Conservation (phyloP, 495 filamentous ascomycete genomes). For the Parmelia sp. region DNA sequence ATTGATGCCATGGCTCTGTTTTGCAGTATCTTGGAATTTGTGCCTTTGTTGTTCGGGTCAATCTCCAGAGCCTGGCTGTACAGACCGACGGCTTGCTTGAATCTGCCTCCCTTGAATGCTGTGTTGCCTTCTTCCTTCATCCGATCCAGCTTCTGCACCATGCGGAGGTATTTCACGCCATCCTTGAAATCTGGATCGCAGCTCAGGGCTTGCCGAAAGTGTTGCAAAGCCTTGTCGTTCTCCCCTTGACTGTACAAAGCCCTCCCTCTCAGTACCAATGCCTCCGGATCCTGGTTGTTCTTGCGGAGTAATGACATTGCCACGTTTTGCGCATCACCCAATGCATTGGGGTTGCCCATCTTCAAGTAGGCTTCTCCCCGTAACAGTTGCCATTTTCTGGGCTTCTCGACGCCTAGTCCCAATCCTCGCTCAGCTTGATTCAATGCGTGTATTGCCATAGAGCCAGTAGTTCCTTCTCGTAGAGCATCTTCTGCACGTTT, state of each 20-base stretch:
- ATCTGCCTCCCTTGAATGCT: slow-evolving; percentile 79
- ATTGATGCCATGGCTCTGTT: slow-evolving; percentile 78
- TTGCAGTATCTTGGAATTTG: slow-evolving; percentile 87
- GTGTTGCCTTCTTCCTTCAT: slow-evolving; percentile 92
- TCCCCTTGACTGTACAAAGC: slow-evolving; percentile 87
- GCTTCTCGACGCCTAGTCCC: slow-evolving; percentile 63
- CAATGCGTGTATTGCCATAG: slow-evolving; percentile 86
- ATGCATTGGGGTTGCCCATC: slow-evolving; percentile 81
- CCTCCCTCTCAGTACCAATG: slow-evolving; percentile 79
- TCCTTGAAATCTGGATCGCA: slow-evolving; percentile 89
- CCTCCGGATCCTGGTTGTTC: slow-evolving; percentile 90
- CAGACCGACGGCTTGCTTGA: slow-evolving; percentile 70
- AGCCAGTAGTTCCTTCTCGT: slow-evolving; percentile 63
- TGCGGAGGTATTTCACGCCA: slow-evolving; percentile 73
- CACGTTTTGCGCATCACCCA: slow-evolving; percentile 87
- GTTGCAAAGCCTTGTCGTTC: slow-evolving; percentile 88
- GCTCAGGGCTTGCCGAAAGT: slow-evolving; percentile 80
- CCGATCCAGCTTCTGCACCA: slow-evolving; percentile 81
- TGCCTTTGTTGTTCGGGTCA: slow-evolving; percentile 84
- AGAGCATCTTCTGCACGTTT: slow-evolving; percentile 72
- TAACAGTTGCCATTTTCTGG: slow-evolving; percentile 89
- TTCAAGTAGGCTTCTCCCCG: slow-evolving; percentile 89
- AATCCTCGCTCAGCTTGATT: slow-evolving; percentile 79
- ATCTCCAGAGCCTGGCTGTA: slow-evolving; percentile 80
- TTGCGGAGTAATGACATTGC: slow-evolving; percentile 77